phyloP scores from a whole-genome alignment of 441 rosid species.

The Populus hybrid region DNA sequence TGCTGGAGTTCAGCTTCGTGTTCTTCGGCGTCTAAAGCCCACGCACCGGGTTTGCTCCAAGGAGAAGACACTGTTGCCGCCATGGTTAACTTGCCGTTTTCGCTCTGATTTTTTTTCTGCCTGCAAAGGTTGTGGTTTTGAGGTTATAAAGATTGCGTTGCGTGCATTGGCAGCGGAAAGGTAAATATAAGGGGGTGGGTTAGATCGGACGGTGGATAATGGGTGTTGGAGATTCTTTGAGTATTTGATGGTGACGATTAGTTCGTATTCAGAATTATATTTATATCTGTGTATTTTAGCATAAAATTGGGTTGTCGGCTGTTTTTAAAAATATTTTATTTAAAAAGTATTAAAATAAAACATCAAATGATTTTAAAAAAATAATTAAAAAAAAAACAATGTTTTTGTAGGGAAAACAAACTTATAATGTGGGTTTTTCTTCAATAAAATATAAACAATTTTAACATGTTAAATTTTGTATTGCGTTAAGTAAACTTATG shows the following conservation, averaged over 20 bases:
- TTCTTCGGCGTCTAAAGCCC: slow-evolving; percentile 91
- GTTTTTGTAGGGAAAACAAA: no score
- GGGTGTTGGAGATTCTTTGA: neutral
- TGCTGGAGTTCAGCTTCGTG: slow-evolving; percentile 66
- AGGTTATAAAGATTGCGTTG: slow-evolving; percentile 25
- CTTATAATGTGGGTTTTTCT: no score
- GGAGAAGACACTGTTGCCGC: slow-evolving; percentile 81
- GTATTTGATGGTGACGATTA: neutral
- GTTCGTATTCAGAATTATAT: slow-evolving; percentile 1
- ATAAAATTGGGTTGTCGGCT: neutral
- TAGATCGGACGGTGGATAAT: slow-evolving; percentile 41
- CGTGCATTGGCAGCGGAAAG: slow-evolving; percentile 25
- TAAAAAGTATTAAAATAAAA: no score
- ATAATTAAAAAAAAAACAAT: no score
- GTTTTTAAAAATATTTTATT: no score
- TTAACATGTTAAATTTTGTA: no score
- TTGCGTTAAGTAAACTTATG: no score
- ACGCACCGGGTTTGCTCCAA: slow-evolving; percentile 88
- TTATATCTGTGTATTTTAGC: neutral
- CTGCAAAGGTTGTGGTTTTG: neutral
- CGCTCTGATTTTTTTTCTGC: slow-evolving; percentile 5
- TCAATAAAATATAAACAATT: no score
- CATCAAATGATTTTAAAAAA: no score
- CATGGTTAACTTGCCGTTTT: slow-evolving; percentile 34
- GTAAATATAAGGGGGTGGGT: neutral